phyloP scores from a whole-genome alignment of 495 filamentous ascomycete species.

The Usnea hakonensis region DNA sequence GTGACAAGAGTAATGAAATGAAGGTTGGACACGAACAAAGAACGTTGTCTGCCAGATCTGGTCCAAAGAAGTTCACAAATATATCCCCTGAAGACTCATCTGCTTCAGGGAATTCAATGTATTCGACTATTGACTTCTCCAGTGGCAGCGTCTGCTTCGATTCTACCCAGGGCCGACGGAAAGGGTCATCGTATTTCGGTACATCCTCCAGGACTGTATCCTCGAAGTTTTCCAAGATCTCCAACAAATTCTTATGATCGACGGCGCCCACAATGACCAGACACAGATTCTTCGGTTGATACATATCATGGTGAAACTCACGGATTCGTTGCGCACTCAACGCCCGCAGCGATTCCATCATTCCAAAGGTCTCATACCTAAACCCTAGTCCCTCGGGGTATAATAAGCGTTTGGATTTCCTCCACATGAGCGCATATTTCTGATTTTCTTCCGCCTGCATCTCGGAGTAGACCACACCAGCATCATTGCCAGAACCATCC shows the following conservation, averaged over 20 bases:
- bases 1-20: neutral
- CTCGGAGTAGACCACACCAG: conserved; percentile 96
- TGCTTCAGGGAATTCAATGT: conserved; percentile 89
- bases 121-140: conserved; percentile 59
- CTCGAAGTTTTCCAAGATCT: conserved; percentile 81
- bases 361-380: conserved; percentile 92
- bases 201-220: conserved; percentile 75
- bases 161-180: conserved; percentile 85
- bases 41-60: conserved; percentile 58
- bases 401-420: conserved; percentile 63
- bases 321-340: conserved; percentile 84
- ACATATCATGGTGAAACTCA: conserved; percentile 92
- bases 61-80: conserved; percentile 75
- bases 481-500: conserved; percentile 87
- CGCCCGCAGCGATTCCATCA: conserved; percentile 85
- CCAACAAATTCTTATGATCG: conserved; percentile 69
- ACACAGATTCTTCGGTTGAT: conserved; percentile 93
- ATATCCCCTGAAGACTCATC: conserved; percentile 90
- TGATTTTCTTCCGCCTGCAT: conserved; percentile 95
- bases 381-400: conserved; percentile 90
- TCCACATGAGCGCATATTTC: conserved; percentile 73
- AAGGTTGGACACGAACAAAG: conserved; percentile 35
- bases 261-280: conserved; percentile 84
- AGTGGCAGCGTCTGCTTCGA: conserved; percentile 68
- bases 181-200: conserved; percentile 61